phyloP scores from a whole-genome alignment of 352 stramenopile genomes.

The Elongisporangium undulatum region DNA sequence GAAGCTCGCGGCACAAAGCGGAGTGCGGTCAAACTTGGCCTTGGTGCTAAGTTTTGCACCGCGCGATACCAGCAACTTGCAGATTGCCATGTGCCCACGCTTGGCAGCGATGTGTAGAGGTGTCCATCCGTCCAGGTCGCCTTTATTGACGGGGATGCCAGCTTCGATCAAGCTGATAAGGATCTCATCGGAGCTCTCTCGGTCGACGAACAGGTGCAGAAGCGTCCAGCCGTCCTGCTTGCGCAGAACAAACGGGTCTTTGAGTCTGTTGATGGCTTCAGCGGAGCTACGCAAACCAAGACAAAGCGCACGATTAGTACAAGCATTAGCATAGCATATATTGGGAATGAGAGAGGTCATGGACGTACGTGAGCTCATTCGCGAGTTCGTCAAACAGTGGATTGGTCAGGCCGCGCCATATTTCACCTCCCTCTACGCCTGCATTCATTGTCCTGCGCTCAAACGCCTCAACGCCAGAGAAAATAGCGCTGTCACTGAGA shows the following conservation, averaged over 20 bases:
- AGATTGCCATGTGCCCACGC: constrained; percentile 44
- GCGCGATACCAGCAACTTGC: constrained; percentile 31
- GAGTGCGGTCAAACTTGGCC: constrained; percentile 28
- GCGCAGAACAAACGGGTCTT: constrained; percentile 20
- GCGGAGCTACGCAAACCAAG: neutral
- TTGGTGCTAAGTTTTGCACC: constrained; percentile 32
- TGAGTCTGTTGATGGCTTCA: constrained; percentile 12
- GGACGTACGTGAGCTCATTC: constrained; percentile 42
- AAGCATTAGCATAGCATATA: too few species aligned
- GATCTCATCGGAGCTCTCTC: constrained; percentile 49
- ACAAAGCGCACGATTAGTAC: too few species aligned
- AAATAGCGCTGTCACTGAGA: neutral
- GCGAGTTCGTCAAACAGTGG: constrained; percentile 42
- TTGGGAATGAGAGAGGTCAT: neutral
- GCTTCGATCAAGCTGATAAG: constrained; percentile 31
- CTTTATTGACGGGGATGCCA: constrained; percentile 28
- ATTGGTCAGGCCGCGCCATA: constrained; percentile 25
- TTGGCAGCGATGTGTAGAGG: constrained; percentile 55
- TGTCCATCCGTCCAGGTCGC: constrained; percentile 45
- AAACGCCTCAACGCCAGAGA: neutral
- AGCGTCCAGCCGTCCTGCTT: constrained; percentile 49
- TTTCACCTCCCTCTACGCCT: neutral
- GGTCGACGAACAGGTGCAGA: constrained; percentile 46
- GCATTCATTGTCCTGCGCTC: neutral
- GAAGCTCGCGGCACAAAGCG: constrained; percentile 39